Conservation (phyloP, 1,284 basidiomycete species). For the Marasmius fiardii region DNA sequence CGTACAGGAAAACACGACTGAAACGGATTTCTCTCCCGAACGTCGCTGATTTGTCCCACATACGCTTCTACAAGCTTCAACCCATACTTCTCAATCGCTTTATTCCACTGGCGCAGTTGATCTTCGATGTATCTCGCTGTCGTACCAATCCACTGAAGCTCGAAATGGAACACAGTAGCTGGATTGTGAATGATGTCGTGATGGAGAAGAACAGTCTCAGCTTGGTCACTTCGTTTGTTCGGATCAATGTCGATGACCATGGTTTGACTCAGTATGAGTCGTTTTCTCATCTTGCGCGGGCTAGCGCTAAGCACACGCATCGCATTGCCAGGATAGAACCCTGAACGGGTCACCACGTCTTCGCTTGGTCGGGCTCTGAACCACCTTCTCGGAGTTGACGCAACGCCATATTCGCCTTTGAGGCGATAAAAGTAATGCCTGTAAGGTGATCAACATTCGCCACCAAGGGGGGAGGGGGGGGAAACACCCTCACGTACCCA, state of each 20-base stretch:
- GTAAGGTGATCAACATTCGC: background rate
- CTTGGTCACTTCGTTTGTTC: constrained; percentile 80
- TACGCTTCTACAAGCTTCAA: constrained; percentile 92
- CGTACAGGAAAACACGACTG: constrained; percentile 84
- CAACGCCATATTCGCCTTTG: constrained; percentile 71
- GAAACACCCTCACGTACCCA: constrained; percentile 61
- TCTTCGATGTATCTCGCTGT: constrained; percentile 97
- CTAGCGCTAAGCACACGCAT: constrained; percentile 32
- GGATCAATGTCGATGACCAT: constrained; percentile 88
- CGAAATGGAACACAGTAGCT: constrained; percentile 89
- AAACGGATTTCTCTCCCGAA: constrained; percentile 80
- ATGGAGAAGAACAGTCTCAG: constrained; percentile 85
- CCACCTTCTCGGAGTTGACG: constrained; percentile 67
- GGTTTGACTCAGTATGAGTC: constrained; percentile 80
- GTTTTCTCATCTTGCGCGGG: constrained; percentile 52
- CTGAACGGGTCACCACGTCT: constrained; percentile 34
- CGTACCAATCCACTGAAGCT: constrained; percentile 96
- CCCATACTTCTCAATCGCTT: constrained; percentile 87
- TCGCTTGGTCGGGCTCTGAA: constrained; percentile 48
- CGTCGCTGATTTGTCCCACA: constrained; percentile 83
- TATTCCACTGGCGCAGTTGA: constrained; percentile 79
- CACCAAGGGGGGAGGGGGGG: constrained; percentile 3
- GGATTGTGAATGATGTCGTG: constrained; percentile 93
- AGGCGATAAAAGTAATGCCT: constrained; percentile 88
- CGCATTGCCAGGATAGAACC: constrained; percentile 36